These are phyloP conservation scores for Nidula niveotomentosa DNA, from an alignment of 1,284 basidiomycete species.

Conservation along the genomic window DNA sequence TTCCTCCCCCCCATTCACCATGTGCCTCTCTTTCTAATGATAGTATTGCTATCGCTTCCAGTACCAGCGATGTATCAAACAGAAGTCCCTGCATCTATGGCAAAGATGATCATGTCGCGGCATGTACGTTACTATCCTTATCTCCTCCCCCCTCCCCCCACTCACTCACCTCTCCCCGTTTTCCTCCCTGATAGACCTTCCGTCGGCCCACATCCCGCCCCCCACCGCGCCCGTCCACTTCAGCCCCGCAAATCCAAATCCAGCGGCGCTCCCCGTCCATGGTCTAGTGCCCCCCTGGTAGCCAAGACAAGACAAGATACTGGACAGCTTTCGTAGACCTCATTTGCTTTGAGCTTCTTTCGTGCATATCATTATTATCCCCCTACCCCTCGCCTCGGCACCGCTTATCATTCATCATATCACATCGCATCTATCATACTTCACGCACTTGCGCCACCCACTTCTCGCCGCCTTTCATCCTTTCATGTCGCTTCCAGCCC, in stretches of 20 bases:
- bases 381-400: too few species aligned
- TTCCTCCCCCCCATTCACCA: background rate
- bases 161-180: background rate
- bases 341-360: too few species aligned
- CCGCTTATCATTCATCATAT: too few species aligned
- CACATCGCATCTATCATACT: too few species aligned
- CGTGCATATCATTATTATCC: too few species aligned
- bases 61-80: slow-evolving; percentile 38
- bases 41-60: slow-evolving; percentile 12
- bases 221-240: slow-evolving; percentile 22
- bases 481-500: too few species aligned
- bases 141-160: slow-evolving; percentile 2
- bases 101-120: slow-evolving; percentile 47
- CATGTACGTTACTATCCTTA: slow-evolving; percentile 27
- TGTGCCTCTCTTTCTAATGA: background rate
- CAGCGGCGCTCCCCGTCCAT: slow-evolving; percentile 17
- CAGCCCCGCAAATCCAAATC: slow-evolving; percentile 14
- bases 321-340: too few species aligned
- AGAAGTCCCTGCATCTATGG: slow-evolving; percentile 40
- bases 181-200: slow-evolving; percentile 28
- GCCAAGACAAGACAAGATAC: too few species aligned
- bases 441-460: too few species aligned
- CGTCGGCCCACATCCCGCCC: slow-evolving; percentile 32
- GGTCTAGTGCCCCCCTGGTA: slow-evolving; percentile 9
- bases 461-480: too few species aligned